Evolutionary conservation across 495 filamentous ascomycete genomes (phyloP).

Genomic region (Xylona heveae): DNA sequence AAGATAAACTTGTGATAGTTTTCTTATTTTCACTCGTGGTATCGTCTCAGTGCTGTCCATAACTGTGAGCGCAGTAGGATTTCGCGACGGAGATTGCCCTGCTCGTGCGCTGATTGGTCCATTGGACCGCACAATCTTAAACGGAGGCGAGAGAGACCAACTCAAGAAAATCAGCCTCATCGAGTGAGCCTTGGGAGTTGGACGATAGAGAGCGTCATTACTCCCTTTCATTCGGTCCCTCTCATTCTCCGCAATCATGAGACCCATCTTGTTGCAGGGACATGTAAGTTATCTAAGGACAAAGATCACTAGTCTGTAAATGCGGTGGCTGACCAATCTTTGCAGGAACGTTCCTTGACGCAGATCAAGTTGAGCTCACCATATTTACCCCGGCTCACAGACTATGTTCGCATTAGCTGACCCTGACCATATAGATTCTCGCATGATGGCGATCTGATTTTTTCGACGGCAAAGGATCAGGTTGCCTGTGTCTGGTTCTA

Average conservation of each 20-base stretch:
- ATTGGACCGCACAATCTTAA: no score
- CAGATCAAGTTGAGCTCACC: conserved; percentile 63
- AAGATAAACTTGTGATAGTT: no score
- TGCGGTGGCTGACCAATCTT: conserved; percentile 10
- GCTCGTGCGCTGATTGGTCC: no score
- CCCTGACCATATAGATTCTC: conserved; percentile 40
- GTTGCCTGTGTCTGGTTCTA: conserved; percentile 88
- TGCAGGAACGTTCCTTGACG: conserved; percentile 81
- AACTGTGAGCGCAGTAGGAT: no score
- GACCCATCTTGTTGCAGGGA: conserved; percentile 84
- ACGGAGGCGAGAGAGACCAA: no score
- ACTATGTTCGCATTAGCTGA: conserved; percentile 2
- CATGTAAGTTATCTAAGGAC: conserved; percentile 55
- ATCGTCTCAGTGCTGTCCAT: no score
- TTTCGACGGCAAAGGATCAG: conserved; percentile 95
- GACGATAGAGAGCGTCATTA: no score
- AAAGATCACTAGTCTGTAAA: no score
- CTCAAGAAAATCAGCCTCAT: no score
- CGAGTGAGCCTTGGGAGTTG: no score
- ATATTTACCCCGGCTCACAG: background rate
- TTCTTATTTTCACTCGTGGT: no score
- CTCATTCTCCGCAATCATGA: conserved; percentile 46
- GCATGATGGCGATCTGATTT: conserved; percentile 89
- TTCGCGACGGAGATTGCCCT: no score
- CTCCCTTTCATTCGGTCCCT: conserved; percentile 3